Percentiles rank a stretch among this genome's conserved stretches.
Evolutionary conservation across 176 grass and related monocot species (phyloP).

Genomic region (Urochloa ruziziensis): DNA sequence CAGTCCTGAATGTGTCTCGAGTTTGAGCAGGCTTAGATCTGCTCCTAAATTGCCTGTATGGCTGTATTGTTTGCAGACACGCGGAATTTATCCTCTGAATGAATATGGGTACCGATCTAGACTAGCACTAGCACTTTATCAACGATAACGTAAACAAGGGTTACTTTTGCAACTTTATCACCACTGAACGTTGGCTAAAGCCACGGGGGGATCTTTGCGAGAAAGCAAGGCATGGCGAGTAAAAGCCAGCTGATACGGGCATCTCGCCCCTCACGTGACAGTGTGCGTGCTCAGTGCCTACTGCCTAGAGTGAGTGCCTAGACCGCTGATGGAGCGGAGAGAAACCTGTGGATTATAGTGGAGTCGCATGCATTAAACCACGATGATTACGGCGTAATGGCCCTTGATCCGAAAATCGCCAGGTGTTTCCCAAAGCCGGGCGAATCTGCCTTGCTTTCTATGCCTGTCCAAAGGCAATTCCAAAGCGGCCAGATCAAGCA

Average conservation of each 20-base stretch:
- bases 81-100: background rate
- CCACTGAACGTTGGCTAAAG: constrained; percentile 18
- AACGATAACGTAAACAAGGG: constrained; percentile 31
- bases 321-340: background rate
- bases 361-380: background rate
- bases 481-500: constrained; percentile 3
- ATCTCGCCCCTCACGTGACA: constrained; percentile 30
- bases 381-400: background rate
- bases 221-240: constrained; percentile 2
- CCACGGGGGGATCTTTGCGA: constrained; percentile 12
- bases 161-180: constrained; percentile 30
- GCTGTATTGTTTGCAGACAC: background rate
- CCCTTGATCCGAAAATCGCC: background rate
- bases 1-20: background rate
- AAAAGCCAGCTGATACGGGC: constrained; percentile 29
- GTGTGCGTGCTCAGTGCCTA: background rate
- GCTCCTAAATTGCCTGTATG: background rate
- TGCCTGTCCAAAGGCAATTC: background rate
- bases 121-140: background rate
- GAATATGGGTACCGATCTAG: background rate
- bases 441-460: background rate
- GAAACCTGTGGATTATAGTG: constrained; percentile 1
- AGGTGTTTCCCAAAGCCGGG: background rate
- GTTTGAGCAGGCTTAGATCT: background rate
- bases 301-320: background rate